phyloP scores from a whole-genome alignment of 31 red algal genomes.

The Asparagopsis taxiformis region DNA sequence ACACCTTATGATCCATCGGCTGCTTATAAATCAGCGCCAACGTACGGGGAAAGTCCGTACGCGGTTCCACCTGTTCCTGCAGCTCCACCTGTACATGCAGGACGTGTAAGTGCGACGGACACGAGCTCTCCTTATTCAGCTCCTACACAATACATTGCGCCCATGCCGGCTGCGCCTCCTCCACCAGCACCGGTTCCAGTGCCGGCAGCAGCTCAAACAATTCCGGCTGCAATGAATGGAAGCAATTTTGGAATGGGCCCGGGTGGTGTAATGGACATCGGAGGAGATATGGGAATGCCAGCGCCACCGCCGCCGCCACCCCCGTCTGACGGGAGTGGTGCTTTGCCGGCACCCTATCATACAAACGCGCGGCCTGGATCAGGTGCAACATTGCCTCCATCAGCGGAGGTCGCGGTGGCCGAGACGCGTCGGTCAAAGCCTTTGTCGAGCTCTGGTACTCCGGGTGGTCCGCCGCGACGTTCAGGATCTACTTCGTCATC shows the following conservation, averaged over 20 bases:
- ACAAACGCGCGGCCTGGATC: conserved; percentile 40
- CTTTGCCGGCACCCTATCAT: conserved; percentile 54
- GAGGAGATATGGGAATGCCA: not conserved
- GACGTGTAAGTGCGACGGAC: not conserved
- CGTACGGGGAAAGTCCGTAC: not conserved
- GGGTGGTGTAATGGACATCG: not conserved
- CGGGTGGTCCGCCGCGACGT: conserved; percentile 52
- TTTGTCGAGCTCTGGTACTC: conserved; percentile 60
- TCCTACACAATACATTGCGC: not conserved
- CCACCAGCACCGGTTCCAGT: conserved; percentile 4
- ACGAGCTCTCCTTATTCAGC: not conserved
- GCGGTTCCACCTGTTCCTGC: not conserved
- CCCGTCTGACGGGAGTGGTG: conserved; percentile 17
- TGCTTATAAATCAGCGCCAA: not conserved
- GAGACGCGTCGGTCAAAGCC: conserved; percentile 56
- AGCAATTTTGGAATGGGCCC: not conserved
- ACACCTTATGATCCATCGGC: not conserved
- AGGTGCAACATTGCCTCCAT: conserved; percentile 53
- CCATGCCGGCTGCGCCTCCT: not conserved
- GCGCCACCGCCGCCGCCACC: conserved; percentile 65
- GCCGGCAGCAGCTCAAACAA: not conserved
- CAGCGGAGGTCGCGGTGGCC: conserved; percentile 66
- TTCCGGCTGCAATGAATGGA: not conserved
- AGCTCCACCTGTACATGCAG: not conserved
- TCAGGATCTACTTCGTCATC: conserved; percentile 64